Conservation (phyloP, 805 yeast genomes). For the Saitoella complicata region DNA sequence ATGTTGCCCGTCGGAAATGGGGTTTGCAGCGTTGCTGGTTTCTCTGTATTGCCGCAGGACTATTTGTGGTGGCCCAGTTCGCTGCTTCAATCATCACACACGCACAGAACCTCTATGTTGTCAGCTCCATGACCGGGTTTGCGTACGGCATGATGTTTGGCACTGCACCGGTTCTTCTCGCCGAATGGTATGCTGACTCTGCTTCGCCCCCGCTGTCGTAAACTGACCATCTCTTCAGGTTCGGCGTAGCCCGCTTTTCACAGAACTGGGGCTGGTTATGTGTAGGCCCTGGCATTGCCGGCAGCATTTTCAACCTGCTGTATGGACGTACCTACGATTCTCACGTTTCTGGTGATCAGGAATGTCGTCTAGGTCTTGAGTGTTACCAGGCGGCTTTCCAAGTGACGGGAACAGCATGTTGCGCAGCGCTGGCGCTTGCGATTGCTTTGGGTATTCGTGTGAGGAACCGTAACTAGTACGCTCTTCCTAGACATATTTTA, state of each 20-base stretch:
- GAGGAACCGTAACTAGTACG: no score
- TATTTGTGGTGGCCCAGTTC: constrained; percentile 34
- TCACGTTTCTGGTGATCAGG: neutral
- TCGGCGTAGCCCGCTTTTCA: constrained; percentile 49
- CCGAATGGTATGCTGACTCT: constrained; percentile 27
- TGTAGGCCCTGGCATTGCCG: constrained; percentile 41
- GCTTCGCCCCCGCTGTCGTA: no score
- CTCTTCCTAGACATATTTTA: no score
- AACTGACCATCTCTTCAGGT: constrained; percentile 13
- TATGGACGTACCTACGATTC: constrained; percentile 47
- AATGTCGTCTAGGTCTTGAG: neutral
- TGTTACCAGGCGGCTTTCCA: neutral
- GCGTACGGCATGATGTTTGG: constrained; percentile 61
- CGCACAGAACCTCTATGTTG: constrained; percentile 25
- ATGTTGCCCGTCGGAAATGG: constrained; percentile 30
- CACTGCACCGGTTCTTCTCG: constrained; percentile 48
- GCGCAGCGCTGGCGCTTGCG: no score
- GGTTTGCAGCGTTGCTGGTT: constrained; percentile 35
- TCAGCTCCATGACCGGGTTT: constrained; percentile 41
- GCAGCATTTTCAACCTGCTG: constrained; percentile 38
- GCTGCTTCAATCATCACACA: constrained; percentile 26
- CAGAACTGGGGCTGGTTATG: constrained; percentile 59
- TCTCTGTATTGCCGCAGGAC: constrained; percentile 33
- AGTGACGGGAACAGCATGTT: neutral
- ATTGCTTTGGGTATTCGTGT: no score